Conservation (phyloP, 1,284 basidiomycete genomes). For the Pyrrhoderma lamaoense region DNA sequence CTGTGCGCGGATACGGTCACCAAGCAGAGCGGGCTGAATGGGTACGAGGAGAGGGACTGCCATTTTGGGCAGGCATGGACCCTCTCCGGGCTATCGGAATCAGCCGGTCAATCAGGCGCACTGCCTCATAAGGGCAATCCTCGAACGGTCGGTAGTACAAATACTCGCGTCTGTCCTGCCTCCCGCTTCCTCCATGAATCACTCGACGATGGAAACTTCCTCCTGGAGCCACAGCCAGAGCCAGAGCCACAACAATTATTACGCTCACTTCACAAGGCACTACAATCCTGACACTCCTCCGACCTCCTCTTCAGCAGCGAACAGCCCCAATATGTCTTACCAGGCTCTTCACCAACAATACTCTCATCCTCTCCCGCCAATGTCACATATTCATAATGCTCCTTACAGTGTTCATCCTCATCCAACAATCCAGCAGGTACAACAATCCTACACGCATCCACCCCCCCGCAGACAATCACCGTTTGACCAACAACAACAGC, state of each 20-base stretch:
- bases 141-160: too few relatives aligned
- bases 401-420: not conserved
- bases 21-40: too few relatives aligned
- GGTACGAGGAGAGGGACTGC: too few relatives aligned
- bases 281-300: constrained; percentile 7
- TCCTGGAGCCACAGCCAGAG: constrained; percentile 3
- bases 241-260: constrained; percentile 9
- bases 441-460: constrained; percentile 2
- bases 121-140: too few relatives aligned
- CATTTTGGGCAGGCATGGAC: too few relatives aligned
- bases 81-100: too few relatives aligned
- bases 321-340: constrained; percentile 14
- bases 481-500: constrained; percentile 5
- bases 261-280: constrained; percentile 4
- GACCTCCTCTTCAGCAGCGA: constrained; percentile 8
- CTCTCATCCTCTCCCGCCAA: constrained; percentile 27
- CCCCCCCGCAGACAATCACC: constrained; percentile 3
- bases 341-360: constrained; percentile 23
- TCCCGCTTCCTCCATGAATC: constrained; percentile 6
- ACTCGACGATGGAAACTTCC: constrained; percentile 4
- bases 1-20: too few relatives aligned
- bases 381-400: constrained; percentile 24
- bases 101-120: too few relatives aligned
- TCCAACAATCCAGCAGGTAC: constrained; percentile 7
- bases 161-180: too few relatives aligned